Base-by-base conservation (phyloP, 805 yeast genomes). In the Metschnikowia chrysomelidarum region DNA sequence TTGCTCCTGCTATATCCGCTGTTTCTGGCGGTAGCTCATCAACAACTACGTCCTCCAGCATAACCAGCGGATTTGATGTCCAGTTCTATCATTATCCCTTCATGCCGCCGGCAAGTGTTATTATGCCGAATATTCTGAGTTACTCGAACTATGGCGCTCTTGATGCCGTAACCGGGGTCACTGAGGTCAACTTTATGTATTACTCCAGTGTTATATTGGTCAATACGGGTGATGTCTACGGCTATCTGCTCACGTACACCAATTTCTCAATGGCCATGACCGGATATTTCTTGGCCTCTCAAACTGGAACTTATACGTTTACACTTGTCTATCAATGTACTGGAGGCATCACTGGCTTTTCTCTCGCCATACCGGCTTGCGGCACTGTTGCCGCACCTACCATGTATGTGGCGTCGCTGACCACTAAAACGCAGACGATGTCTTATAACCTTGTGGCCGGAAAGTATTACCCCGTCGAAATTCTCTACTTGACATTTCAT, bases 401-500 rank as follows among this genome's bases (percentile, higher is more conserved):
- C n/a, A n/a, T n/a, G n/a, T 26, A 30, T 11, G 27, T 24, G 7
- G 5, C 12, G 14, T 30, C 20, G 5, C 9, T 21, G 4, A 16
- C 33, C 23, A 32, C 41, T 24, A 28, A 29, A 14, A 10, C 25
- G 7, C n/a, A 31, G 11, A 30, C 28, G 11, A 30, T 31, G 4
- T 13, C 28, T 1, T 38, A 38, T 18, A 8, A 11, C 5, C 44
- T 43, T 8, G n/a, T 13, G 4, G 45, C 19, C 1, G 41, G 41
- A 7, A 32, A 20, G 16, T 38, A 30, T 11, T 43, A 43, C 21
- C 45, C 47, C 5, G 30, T 44, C 9, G 35, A 32, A 19, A 24
- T 44, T 14, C 38, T 44, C 11, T 21, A 4, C n/a, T 38, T 44
- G 24, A 44, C 41, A 28, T 44, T 38, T 38, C 12, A 19, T 22